Conservation (phyloP, 352 stramenopile genomes). For the Albugo candida region DNA sequence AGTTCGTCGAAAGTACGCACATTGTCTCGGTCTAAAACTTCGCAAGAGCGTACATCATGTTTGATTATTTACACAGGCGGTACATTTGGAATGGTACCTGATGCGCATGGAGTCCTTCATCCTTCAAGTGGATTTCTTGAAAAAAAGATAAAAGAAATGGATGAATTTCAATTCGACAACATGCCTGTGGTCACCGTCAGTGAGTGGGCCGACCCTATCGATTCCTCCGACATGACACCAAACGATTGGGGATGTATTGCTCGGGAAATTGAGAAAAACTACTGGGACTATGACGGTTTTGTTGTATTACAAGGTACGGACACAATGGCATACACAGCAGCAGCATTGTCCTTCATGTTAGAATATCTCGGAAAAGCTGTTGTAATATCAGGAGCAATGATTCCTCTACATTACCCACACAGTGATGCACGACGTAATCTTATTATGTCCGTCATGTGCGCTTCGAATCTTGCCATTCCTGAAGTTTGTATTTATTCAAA, state of each 20-base stretch:
- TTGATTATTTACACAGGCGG: slow-evolving; percentile 83
- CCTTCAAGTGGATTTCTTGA: slow-evolving; percentile 75
- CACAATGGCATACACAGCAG: slow-evolving; percentile 95
- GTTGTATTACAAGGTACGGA: slow-evolving; percentile 95
- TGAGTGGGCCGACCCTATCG: slow-evolving; percentile 71
- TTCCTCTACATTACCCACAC: slow-evolving; percentile 90
- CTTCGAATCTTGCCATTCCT: slow-evolving; percentile 50
- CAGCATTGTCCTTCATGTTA: slow-evolving; percentile 93
- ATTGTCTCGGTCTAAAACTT: too few relatives aligned
- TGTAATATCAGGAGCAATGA: slow-evolving; percentile 90
- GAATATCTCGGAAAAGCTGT: slow-evolving; percentile 93
- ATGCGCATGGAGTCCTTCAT: slow-evolving; percentile 55
- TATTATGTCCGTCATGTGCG: slow-evolving; percentile 86
- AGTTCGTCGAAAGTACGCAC: background rate
- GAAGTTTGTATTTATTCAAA: slow-evolving; percentile 92
- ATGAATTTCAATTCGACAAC: slow-evolving; percentile 67
- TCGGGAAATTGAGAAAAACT: slow-evolving; percentile 85
- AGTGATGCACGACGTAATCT: slow-evolving; percentile 93
- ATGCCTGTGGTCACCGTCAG: slow-evolving; percentile 60
- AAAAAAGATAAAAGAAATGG: slow-evolving; percentile 74
- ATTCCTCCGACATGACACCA: slow-evolving; percentile 79
- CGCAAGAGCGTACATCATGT: slow-evolving; percentile 24
- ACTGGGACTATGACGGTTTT: slow-evolving; percentile 93
- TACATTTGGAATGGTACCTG: slow-evolving; percentile 81
- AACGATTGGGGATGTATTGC: slow-evolving; percentile 85